Conservation (phyloP, 257 asterid species). For the Primulina huaijiensis region DNA sequence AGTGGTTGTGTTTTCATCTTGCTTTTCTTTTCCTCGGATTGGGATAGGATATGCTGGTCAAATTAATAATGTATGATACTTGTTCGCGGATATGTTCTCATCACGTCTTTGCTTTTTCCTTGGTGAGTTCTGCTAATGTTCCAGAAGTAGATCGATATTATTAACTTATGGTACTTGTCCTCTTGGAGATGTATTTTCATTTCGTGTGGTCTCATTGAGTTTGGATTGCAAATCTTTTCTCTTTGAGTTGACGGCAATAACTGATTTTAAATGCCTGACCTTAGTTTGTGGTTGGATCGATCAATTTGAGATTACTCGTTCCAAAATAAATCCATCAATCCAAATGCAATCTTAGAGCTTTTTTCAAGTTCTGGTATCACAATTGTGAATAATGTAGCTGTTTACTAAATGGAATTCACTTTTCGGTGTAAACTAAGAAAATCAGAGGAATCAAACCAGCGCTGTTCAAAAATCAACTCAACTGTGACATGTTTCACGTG, state of each 20-base stretch:
- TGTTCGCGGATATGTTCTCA: too few species aligned
- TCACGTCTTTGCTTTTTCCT: too few species aligned
- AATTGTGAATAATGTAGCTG: not conserved
- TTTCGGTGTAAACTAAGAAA: not conserved
- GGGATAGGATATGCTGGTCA: too few species aligned
- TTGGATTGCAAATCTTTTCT: conserved; percentile 6
- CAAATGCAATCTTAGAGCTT: not conserved
- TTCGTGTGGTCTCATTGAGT: not conserved
- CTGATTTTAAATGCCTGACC: not conserved
- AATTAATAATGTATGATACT: too few species aligned
- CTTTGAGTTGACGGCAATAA: conserved; percentile 4
- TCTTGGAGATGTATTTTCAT: not conserved
- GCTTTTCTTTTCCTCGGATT: not conserved
- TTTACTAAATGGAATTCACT: conserved; percentile 4
- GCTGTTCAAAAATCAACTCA: too few species aligned
- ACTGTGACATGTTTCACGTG: too few species aligned
- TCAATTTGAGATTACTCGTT: too few species aligned
- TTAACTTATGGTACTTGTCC: not conserved
- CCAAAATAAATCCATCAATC: too few species aligned
- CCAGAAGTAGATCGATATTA: not conserved
- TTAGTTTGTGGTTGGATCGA: too few species aligned
- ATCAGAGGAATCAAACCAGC: too few species aligned
- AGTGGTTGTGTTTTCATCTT: not conserved
- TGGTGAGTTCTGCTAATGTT: too few species aligned
- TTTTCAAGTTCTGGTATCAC: conserved; percentile 1